phyloP scores from a whole-genome alignment of 257 asterid species.

The Eucommia ulmoides region DNA sequence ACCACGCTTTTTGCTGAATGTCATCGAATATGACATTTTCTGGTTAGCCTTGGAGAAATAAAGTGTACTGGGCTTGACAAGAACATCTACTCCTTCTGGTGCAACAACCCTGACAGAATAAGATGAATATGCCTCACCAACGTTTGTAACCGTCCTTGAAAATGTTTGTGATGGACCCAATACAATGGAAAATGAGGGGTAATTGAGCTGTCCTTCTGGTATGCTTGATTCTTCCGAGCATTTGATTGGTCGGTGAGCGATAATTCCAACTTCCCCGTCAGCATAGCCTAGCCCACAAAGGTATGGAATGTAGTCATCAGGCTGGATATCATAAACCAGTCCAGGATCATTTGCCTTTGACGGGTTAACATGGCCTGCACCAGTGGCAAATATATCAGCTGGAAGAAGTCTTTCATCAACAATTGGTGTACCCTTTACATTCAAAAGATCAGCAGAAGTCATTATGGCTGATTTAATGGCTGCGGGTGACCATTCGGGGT shows the following conservation, averaged over 20 bases:
- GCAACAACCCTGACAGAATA: conserved; percentile 1
- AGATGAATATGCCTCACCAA: conserved; percentile 16
- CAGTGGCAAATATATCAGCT: conserved; percentile 23
- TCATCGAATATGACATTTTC: conserved; percentile 17
- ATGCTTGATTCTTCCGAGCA: conserved; percentile 17
- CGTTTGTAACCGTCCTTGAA: conserved; percentile 26
- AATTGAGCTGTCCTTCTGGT: conserved; percentile 27
- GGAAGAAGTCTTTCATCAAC: conserved; percentile 22
- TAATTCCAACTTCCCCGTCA: conserved; percentile 8
- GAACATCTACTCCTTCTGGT: conserved; percentile 7
- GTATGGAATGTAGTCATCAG: conserved; percentile 31
- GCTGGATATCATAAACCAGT: conserved; percentile 26
- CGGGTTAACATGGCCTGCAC: conserved; percentile 47
- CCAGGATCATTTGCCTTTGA: conserved; percentile 33
- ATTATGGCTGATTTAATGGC: conserved; percentile 44
- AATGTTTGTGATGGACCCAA: conserved; percentile 9
- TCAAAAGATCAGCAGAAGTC: conserved; percentile 20
- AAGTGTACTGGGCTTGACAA: conserved; percentile 19
- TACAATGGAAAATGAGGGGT: conserved; percentile 27
- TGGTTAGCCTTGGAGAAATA: conserved; percentile 13
- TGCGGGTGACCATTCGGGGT: conserved; percentile 46
- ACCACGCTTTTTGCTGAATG: conserved; percentile 10
- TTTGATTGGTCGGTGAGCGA: conserved; percentile 13
- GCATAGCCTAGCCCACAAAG: conserved; percentile 36
- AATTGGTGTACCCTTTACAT: conserved; percentile 7